Evolutionary conservation across 116 monocot genomes (phyloP).

Genomic region (Papilionanthe hybrid): DNA sequence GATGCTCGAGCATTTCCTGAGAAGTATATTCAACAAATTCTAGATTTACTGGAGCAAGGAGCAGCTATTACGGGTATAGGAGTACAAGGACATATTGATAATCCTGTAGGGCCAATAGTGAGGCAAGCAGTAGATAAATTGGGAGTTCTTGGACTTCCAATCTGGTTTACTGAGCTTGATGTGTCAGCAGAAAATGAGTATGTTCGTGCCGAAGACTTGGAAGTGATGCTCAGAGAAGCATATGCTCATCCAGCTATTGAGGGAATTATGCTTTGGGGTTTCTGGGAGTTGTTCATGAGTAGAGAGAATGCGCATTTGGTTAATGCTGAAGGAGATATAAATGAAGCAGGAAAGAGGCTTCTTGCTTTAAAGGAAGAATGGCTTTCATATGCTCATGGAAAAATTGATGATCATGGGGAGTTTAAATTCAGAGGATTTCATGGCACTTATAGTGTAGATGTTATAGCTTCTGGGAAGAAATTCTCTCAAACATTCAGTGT

Average conservation of each 20-base stretch:
- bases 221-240: slow-evolving; percentile 39
- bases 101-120: slow-evolving; percentile 27
- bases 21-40: slow-evolving; percentile 26
- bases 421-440: slow-evolving; percentile 32
- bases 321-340: slow-evolving; percentile 21
- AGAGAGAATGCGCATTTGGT: slow-evolving; percentile 21
- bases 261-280: slow-evolving; percentile 42
- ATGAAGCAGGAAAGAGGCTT: slow-evolving; percentile 27
- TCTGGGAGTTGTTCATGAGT: slow-evolving; percentile 28
- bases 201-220: slow-evolving; percentile 39
- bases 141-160: slow-evolving; percentile 19
- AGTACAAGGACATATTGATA: slow-evolving; percentile 30
- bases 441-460: slow-evolving; percentile 19
- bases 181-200: slow-evolving; percentile 23
- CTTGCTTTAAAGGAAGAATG: slow-evolving; percentile 26
- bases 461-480: slow-evolving; percentile 13
- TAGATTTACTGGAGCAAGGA: slow-evolving; percentile 21
- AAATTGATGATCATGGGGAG: slow-evolving; percentile 11
- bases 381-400: slow-evolving; percentile 16
- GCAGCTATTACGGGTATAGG: slow-evolving; percentile 35
- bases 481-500: slow-evolving; percentile 21
- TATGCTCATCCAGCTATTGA: slow-evolving; percentile 38
- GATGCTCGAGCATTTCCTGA: slow-evolving; percentile 30
- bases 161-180: slow-evolving; percentile 50
- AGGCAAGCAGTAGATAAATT: slow-evolving; percentile 30